Evolutionary conservation across 2,329 filamentous ascomycete genomes (phyloP).

Genomic region (Claviceps maximensis): DNA sequence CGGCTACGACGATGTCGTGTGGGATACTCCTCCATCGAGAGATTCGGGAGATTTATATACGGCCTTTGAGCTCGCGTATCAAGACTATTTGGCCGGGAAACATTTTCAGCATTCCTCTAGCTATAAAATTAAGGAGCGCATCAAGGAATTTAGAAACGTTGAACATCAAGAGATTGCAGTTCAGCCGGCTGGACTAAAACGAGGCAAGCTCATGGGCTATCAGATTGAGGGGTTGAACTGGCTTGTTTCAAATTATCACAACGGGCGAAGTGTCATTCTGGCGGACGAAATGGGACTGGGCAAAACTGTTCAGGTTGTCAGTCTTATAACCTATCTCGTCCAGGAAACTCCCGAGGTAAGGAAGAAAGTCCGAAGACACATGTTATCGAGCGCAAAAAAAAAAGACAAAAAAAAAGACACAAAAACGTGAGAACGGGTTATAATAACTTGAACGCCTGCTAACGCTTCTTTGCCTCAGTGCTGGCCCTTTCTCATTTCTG

Average conservation of each 20-base stretch:
- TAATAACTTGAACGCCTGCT: background rate
- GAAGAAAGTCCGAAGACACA: too few species aligned
- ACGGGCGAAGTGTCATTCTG: conserved; percentile 71
- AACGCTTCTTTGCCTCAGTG: conserved; percentile 30
- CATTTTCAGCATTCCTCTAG: conserved; percentile 49
- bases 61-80: conserved; percentile 72
- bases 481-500: conserved; percentile 87
- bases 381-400: background rate
- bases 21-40: conserved; percentile 65
- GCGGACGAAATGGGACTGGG: conserved; percentile 98
- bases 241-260: conserved; percentile 83
- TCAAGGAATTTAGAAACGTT: conserved; percentile 51
- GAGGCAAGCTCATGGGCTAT: conserved; percentile 82
- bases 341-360: conserved; percentile 43
- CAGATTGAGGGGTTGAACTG: conserved; percentile 90
- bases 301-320: conserved; percentile 90
- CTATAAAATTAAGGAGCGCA: conserved; percentile 49
- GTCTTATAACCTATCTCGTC: conserved; percentile 62
- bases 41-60: conserved; percentile 55
- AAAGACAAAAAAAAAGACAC: background rate
- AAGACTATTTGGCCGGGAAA: conserved; percentile 70
- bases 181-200: conserved; percentile 62
- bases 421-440: background rate
- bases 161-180: conserved; percentile 56
- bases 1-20: conserved; percentile 79